Base-by-base conservation (phyloP, 202 grass and related monocot species). In the Bolboschoenoplectus hybrid region DNA sequence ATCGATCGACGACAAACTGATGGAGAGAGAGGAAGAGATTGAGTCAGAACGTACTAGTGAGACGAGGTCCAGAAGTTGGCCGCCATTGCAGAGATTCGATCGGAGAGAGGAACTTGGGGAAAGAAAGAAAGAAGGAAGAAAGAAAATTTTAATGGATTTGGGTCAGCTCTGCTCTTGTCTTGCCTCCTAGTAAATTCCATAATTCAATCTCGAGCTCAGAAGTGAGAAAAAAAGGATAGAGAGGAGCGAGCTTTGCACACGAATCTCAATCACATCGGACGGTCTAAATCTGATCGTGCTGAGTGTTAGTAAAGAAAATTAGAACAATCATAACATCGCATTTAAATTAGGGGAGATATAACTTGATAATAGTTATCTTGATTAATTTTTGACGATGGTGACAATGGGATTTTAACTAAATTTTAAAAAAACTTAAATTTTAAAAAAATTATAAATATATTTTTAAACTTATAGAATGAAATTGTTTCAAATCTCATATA, bases 21-120 rank as follows among this genome's bases (percentile, higher is more conserved):
- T 0, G n/a, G 69, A 76, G 84, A 68, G 47, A 40, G 0, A 32
- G 55, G 52, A 5, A 84, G 7, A 62, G 6, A 1, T 2, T 8
- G 6, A 82, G 76, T 34, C 0, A 80, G 11, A 36, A 65, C 68
- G 77, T 90, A 97, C 94, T 73, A 90, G 92, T 93, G 92, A 71
- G 94, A 97, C 4, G 94, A 97, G 11, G 92, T 55, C 94, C 91
- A 97, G 88, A 97, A 97, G 85, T 97, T 97, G 55, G 92, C 91
- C 4, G 91, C 94, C 94, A 97, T 97, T 52, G 53, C 38, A 63
- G 74, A 3, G 16, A n/a, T 14, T 62, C 43, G 76, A 64, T 46
- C 68, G 84, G 76, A 88, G 82, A 66, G 82, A 91, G 19, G 39
- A 72, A 45, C 3, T 12, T 8, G 11, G 26, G 26, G 2, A 57